Evolutionary conservation across 2,329 filamentous ascomycete species (phyloP), one percentile per base, ranked within the genome.

Genomic region (Stagonosporopsis cucurbitacearum): DNA sequence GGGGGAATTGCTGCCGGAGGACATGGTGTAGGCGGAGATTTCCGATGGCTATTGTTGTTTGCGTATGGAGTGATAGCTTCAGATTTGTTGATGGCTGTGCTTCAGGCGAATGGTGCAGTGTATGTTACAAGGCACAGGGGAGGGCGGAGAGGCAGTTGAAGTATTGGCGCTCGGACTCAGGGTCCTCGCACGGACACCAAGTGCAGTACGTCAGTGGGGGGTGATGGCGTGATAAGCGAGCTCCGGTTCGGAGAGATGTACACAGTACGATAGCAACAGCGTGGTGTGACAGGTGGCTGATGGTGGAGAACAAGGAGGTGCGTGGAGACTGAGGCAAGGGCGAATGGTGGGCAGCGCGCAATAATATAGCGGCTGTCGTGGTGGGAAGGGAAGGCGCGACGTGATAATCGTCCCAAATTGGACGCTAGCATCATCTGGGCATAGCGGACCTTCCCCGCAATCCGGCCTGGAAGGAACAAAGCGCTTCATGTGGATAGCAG

Each of bases 1-100:
- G 25, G 76, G 76, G 47, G 74, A 74, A 67, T 75, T 74, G 59
- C 74, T 72, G 65, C 73, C 75, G 64, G 72, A 71, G 50, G 74
- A 72, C 72, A 75, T 76, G 58, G 52, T 53, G 50, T 30, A 73
- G 60, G 54, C 51, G 54, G 39, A 50, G 39, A 53, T 25, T 48
- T 52, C 51, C 30, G 30, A 32, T 22, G 19, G 26, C 19, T 15
- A 51, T 26, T 20, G 35, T 37, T 11, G 28, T 25, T 32, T 20
- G 7, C 51, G 32, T 30, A 44, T 19, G 20, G 35, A 20, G 15
- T 11, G 17, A 15, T 23, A 41, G 39, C 50, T 56, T 20, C n/a
- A 42, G 28, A 4, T 30, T 30, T 13, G 17, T 44, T 44, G 20
- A 35, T 50, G 28, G 30, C 32, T 52, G 56, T 41, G 32, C 30